Evolutionary conservation across 257 asterid species (phyloP).

Genomic region (Forsythia viridissima): DNA sequence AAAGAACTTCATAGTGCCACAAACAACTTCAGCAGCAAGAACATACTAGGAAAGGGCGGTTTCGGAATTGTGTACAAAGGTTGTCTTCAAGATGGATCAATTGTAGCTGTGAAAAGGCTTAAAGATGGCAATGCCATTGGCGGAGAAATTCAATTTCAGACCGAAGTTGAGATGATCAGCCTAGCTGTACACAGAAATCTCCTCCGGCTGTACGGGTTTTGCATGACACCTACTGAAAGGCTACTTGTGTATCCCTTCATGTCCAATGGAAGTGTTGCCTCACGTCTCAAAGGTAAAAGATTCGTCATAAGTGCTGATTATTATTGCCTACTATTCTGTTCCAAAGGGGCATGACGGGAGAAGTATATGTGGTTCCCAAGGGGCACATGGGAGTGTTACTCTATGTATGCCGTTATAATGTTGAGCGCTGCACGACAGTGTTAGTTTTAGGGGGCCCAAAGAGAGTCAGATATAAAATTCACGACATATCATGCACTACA

Average conservation of each 20-base stretch:
- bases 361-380: too few species aligned
- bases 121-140: slow-evolving; percentile 73
- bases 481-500: too few species aligned
- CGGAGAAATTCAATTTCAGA: slow-evolving; percentile 89
- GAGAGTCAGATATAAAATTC: too few species aligned
- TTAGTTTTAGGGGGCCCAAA: too few species aligned
- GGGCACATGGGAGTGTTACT: too few species aligned
- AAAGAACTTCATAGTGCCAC: slow-evolving; percentile 85
- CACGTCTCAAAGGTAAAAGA: slow-evolving; percentile 76
- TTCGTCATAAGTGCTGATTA: background rate
- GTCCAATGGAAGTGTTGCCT: slow-evolving; percentile 97
- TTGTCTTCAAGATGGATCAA: slow-evolving; percentile 67
- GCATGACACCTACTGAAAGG: slow-evolving; percentile 71
- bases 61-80: slow-evolving; percentile 94
- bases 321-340: too few species aligned
- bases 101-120: slow-evolving; percentile 89
- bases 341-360: too few species aligned
- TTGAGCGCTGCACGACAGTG: too few species aligned
- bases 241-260: slow-evolving; percentile 87
- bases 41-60: slow-evolving; percentile 91
- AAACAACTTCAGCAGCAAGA: slow-evolving; percentile 81
- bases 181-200: slow-evolving; percentile 91
- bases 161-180: slow-evolving; percentile 93
- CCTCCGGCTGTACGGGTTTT: slow-evolving; percentile 80
- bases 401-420: too few species aligned